phyloP scores from a whole-genome alignment of 495 filamentous ascomycete species.

The Aspergillus cavernicola region DNA sequence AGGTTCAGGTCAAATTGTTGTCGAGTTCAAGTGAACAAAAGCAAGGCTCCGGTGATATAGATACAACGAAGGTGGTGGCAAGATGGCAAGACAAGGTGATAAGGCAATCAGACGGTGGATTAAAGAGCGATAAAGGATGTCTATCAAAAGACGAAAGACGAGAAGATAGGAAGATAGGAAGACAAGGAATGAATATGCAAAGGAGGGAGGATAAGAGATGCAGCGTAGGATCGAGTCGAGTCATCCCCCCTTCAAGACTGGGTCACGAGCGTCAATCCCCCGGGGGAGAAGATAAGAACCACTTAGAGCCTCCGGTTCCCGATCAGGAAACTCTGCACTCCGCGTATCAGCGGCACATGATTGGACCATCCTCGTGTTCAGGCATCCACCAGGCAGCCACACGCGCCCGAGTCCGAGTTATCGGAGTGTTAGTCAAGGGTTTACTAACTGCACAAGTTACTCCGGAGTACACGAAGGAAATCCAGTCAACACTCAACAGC shows the following conservation, averaged over 20 bases:
- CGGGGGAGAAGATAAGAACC: not conserved
- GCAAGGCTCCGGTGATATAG: not conserved
- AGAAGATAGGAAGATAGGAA: not conserved
- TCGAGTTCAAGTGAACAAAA: not conserved
- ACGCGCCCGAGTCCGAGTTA: not conserved
- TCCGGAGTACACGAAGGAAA: too few relatives aligned
- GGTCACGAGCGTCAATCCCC: conserved; percentile 9
- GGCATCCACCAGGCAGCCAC: conserved; percentile 3
- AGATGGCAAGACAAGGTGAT: not conserved
- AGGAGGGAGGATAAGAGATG: not conserved
- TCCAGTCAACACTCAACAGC: not conserved
- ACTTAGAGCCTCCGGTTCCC: not conserved
- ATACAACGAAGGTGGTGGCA: not conserved
- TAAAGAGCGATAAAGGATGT: not conserved
- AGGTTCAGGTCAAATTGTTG: not conserved
- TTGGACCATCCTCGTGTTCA: not conserved
- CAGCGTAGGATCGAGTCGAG: not conserved
- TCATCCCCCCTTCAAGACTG: conserved; percentile 2
- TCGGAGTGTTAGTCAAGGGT: conserved; percentile 4
- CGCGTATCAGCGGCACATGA: not conserved
- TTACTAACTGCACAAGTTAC: too few relatives aligned
- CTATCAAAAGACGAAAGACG: not conserved
- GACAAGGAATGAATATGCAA: not conserved
- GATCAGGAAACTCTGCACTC: not conserved
- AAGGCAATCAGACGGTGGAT: conserved; percentile 2